Percentiles rank a stretch among this genome's conserved stretches.
Conservation (phyloP, 257 asterid genomes). For the Ligustrum vulgare region DNA sequence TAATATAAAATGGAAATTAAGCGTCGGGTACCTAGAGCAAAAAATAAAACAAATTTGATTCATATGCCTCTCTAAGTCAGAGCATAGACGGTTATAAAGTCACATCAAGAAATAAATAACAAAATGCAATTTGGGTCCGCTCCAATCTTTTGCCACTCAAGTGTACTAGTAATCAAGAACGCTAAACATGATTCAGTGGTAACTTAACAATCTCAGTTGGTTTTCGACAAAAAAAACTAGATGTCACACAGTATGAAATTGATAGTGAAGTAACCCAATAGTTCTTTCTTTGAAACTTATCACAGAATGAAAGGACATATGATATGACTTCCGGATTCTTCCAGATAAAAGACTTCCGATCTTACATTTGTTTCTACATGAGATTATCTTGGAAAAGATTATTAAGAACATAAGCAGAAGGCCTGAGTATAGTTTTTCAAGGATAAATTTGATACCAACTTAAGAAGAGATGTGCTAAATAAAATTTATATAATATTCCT, state of each 20-base stretch:
- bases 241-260: neutral
- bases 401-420: too few relatives aligned
- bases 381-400: too few relatives aligned
- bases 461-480: too few relatives aligned
- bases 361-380: neutral
- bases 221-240: slow-evolving; percentile 1
- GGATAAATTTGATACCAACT: too few relatives aligned
- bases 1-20: slow-evolving; percentile 3
- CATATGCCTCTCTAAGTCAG: too few relatives aligned
- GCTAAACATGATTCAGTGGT: neutral
- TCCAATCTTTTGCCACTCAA: slow-evolving; percentile 1
- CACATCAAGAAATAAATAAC: neutral
- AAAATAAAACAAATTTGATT: too few relatives aligned
- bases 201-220: neutral
- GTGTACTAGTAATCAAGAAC: neutral
- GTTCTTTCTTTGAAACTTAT: neutral
- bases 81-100: too few relatives aligned
- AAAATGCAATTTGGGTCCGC: neutral
- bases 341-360: neutral
- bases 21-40: neutral
- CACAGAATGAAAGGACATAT: too few relatives aligned
- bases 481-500: too few relatives aligned
- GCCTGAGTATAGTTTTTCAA: too few relatives aligned
- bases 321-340: too few relatives aligned
- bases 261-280: slow-evolving; percentile 3